These are phyloP conservation scores for Aquilaria malaccensis DNA, from an alignment of 345 rosid genomes.

Conservation along the genomic window DNA sequence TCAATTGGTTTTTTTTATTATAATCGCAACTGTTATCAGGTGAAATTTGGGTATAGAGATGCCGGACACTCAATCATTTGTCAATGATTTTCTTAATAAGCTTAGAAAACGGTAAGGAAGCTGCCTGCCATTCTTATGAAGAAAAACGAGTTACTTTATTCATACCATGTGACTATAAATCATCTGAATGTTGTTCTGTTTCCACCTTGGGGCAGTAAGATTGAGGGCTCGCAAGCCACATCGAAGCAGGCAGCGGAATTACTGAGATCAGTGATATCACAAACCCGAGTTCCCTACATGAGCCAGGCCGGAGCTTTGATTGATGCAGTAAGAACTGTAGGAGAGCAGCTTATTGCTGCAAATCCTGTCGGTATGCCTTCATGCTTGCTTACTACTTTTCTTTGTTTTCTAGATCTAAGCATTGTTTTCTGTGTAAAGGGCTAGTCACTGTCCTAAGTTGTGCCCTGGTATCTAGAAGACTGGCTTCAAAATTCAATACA, in stretches of 20 bases:
- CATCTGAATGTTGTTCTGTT: not conserved
- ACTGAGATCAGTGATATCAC: conserved; percentile 83
- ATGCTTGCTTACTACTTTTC: too few species aligned
- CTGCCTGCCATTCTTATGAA: not conserved
- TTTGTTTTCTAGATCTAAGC: too few species aligned
- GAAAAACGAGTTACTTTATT: not conserved
- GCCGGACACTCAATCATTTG: conserved; percentile 82
- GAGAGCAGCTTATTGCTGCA: conserved; percentile 77
- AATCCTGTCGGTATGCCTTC: conserved; percentile 74
- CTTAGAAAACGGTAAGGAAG: conserved; percentile 63
- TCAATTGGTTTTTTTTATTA: not conserved
- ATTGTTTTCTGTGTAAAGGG: too few species aligned
- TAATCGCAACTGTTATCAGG: conserved; percentile 19
- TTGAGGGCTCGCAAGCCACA: conserved; percentile 95
- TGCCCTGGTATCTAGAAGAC: too few species aligned
- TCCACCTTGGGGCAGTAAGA: conserved; percentile 46
- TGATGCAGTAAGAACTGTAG: conserved; percentile 72
- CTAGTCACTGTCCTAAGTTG: too few species aligned
- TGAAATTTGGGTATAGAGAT: conserved; percentile 29
- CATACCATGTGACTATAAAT: not conserved
- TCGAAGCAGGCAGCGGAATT: conserved; percentile 80
- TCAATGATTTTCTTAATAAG: conserved; percentile 72
- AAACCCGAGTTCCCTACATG: conserved; percentile 71
- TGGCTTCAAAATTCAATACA: too few species aligned
- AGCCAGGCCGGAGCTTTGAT: conserved; percentile 84